A percentile compares a stretch with the other conserved stretches of the same genome.
These are phyloP conservation scores for Discostella pseudostelligera DNA, from an alignment of 108 stramenopile species.

Conservation along the genomic window DNA sequence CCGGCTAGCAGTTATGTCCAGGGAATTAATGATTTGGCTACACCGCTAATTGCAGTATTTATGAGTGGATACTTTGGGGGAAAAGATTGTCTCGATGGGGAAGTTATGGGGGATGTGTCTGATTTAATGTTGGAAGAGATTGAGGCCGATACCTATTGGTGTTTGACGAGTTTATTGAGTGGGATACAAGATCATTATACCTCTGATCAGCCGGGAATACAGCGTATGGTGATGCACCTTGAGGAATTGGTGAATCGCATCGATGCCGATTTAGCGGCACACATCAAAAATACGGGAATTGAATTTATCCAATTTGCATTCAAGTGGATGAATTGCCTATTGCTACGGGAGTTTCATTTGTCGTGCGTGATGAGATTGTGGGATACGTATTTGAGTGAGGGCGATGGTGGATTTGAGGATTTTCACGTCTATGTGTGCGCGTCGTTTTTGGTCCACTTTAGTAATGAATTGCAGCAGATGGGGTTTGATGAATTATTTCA, in stretches of 20 bases:
- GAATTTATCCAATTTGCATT: constrained; percentile 96
- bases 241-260: constrained; percentile 93
- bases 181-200: constrained; percentile 99
- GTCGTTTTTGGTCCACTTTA: constrained; percentile 93
- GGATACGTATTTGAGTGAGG: constrained; percentile 94
- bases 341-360: constrained; percentile 91
- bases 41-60: constrained; percentile 91
- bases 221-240: constrained; percentile 93
- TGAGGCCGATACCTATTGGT: constrained; percentile 99
- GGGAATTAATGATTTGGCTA: constrained; percentile 97
- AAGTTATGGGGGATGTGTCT: constrained; percentile 55
- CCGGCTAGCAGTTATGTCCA: constrained; percentile 97
- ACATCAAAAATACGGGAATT: constrained; percentile 77
- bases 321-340: constrained; percentile 99
- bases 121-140: constrained; percentile 70
- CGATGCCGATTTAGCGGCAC: constrained; percentile 82
- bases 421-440: constrained; percentile 99
- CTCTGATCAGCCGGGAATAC: constrained; percentile 95
- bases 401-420: constrained; percentile 88
- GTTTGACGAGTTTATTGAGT: constrained; percentile 92
- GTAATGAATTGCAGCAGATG: constrained; percentile 81
- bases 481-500: constrained; percentile 92
- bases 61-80: constrained; percentile 71
- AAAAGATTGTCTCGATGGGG: constrained; percentile 55
- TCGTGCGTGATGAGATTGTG: constrained; percentile 83